Evolutionary conservation across 345 rosid genomes (phyloP).

Genomic region (Ricinus communis): DNA sequence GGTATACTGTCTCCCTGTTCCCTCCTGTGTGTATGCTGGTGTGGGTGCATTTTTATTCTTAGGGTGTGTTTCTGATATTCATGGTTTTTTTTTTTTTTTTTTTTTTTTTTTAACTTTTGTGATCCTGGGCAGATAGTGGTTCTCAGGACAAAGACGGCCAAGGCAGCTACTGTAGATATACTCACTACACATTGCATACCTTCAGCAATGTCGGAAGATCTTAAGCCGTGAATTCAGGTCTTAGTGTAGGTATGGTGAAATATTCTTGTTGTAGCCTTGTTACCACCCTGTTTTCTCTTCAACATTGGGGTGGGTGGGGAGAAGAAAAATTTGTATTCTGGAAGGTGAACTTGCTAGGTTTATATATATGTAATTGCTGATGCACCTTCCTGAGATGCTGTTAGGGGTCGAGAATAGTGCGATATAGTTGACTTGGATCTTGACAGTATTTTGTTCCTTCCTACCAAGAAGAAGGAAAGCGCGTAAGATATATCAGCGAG

Average conservation of each 20-base stretch:
- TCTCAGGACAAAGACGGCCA: slow-evolving; percentile 70
- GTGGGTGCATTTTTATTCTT: neutral
- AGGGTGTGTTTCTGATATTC: neutral
- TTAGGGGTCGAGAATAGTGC: neutral
- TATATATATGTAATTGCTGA: neutral
- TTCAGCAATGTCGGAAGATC: slow-evolving; percentile 86
- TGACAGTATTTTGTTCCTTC: neutral
- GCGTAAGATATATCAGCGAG: neutral
- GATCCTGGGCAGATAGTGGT: slow-evolving; percentile 61
- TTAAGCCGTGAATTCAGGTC: slow-evolving; percentile 35
- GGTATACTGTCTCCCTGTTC: slow-evolving; percentile 38
- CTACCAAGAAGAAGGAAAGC: too few relatives aligned
- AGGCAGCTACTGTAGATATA: slow-evolving; percentile 76
- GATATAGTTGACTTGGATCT: neutral
- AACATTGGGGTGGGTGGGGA: neutral
- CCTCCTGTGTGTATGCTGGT: neutral
- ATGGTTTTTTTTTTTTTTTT: neutral
- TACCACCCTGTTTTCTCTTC: neutral
- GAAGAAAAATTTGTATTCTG: neutral
- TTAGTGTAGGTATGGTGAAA: neutral
- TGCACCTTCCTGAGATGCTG: neutral
- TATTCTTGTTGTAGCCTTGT: neutral
- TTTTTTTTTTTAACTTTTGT: neutral
- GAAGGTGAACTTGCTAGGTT: slow-evolving; percentile 1
- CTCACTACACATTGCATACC: slow-evolving; percentile 91